A percentile compares a stretch with the other conserved stretches of the same genome.
Evolutionary conservation across 805 yeast genomes (phyloP).

Genomic region (Wickerhamomyces ciferrii): DNA sequence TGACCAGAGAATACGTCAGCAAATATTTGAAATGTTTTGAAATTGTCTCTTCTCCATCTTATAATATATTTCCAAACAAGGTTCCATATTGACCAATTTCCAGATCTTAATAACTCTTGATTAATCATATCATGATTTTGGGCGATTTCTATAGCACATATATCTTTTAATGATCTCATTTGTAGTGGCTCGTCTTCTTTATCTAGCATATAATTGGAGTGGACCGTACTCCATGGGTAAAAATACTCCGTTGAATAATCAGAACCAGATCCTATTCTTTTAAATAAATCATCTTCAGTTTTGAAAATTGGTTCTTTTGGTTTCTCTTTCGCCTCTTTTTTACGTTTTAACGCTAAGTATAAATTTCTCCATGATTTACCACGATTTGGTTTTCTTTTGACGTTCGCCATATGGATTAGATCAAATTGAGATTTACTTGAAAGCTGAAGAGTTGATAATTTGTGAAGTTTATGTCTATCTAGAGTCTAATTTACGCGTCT

Average conservation of each 20-base stretch:
- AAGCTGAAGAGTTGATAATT: too few relatives aligned
- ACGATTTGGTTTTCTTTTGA: neutral
- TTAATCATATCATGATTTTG: constrained; percentile 16
- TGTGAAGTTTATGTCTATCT: too few relatives aligned
- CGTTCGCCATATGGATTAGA: neutral
- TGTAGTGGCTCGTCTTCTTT: constrained; percentile 5
- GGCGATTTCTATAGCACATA: constrained; percentile 23
- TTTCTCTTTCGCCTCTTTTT: neutral
- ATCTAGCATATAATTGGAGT: constrained; percentile 5
- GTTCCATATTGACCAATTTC: constrained; percentile 23
- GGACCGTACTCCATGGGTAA: constrained; percentile 13
- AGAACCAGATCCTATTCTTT: constrained; percentile 15
- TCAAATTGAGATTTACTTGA: too few relatives aligned
- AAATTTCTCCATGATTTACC: neutral
- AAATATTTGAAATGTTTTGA: constrained; percentile 23
- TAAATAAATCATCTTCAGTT: constrained; percentile 8
- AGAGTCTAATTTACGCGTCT: too few relatives aligned
- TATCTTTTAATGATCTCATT: constrained; percentile 16
- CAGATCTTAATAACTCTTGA: constrained; percentile 14
- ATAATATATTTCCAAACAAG: constrained; percentile 27
- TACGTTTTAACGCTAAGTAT: neutral
- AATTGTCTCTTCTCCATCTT: constrained; percentile 24
- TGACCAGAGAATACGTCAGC: constrained; percentile 16
- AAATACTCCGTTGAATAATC: constrained; percentile 10
- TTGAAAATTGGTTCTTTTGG: neutral